Conservation (phyloP, 768 basidiomycete genomes). For the Phlegmacium glaucopus region DNA sequence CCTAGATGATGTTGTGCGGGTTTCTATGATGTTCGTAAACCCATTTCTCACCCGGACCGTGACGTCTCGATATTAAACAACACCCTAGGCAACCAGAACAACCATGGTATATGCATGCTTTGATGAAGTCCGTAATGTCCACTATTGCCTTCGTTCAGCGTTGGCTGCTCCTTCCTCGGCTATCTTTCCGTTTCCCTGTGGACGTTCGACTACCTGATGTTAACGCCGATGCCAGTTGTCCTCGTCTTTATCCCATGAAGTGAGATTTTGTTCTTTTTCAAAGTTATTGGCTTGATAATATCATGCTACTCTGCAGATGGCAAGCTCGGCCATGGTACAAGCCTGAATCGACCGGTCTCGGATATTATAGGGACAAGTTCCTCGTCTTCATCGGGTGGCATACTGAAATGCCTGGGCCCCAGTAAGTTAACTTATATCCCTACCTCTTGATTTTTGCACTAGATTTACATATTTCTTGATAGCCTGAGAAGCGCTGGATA, state of each 20-base stretch:
- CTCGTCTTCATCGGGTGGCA: slow-evolving; percentile 31
- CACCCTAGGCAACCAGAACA: slow-evolving; percentile 33
- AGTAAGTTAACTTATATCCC: slow-evolving; percentile 20
- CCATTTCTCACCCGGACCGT: neutral
- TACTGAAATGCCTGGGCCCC: slow-evolving; percentile 35
- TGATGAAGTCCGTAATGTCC: slow-evolving; percentile 21
- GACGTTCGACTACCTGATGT: slow-evolving; percentile 20
- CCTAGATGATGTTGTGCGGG: slow-evolving; percentile 41
- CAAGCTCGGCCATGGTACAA: slow-evolving; percentile 46
- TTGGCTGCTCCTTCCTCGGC: slow-evolving; percentile 38
- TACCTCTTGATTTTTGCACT: neutral
- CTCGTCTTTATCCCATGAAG: slow-evolving; percentile 34
- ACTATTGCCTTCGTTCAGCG: slow-evolving; percentile 30
- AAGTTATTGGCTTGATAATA: neutral
- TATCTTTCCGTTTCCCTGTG: slow-evolving; percentile 16
- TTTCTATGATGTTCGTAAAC: slow-evolving; percentile 40
- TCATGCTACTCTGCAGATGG: slow-evolving; percentile 21
- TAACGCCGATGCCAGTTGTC: slow-evolving; percentile 14
- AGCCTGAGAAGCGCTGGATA: slow-evolving; percentile 38
- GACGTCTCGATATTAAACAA: neutral
- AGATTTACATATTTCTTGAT: neutral
- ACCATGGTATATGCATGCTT: slow-evolving; percentile 28
- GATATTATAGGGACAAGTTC: slow-evolving; percentile 25
- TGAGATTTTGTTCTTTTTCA: slow-evolving; percentile 7
- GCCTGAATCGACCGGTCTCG: slow-evolving; percentile 28